Conservation (phyloP, 2,329 filamentous ascomycete species). For the Aureobasidium sp. region DNA sequence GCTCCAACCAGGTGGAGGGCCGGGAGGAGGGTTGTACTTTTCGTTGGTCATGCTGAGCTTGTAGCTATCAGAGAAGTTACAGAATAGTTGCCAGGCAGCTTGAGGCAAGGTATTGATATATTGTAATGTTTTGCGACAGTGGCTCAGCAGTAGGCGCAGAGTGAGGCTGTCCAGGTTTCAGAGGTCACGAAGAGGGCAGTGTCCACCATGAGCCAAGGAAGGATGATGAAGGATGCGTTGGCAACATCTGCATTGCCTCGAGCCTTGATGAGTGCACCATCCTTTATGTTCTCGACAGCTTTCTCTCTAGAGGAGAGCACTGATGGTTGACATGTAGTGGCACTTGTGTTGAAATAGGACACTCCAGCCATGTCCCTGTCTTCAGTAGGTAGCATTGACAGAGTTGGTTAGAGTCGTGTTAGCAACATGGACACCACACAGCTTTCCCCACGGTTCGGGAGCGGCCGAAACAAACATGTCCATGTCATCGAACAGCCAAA, state of each 20-base stretch:
- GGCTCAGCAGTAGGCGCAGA: slow-evolving; percentile 1
- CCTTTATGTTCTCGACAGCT: too few species aligned
- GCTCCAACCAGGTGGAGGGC: slow-evolving; percentile 25
- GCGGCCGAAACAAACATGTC: slow-evolving; percentile 1
- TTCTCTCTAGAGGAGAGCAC: neutral
- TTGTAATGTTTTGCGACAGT: neutral
- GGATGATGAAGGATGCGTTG: slow-evolving; percentile 8
- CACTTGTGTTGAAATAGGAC: neutral
- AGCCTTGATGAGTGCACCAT: neutral
- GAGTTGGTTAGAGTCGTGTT: neutral
- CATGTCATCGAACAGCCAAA: slow-evolving; percentile 12
- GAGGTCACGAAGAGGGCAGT: slow-evolving; percentile 1
- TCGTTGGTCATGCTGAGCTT: slow-evolving; percentile 18
- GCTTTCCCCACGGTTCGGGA: slow-evolving; percentile 1
- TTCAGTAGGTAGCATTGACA: neutral
- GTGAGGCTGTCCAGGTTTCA: slow-evolving; percentile 1
- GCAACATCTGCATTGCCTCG: neutral
- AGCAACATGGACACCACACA: neutral
- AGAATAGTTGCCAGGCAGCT: neutral
- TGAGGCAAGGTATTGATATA: neutral
- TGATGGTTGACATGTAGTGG: neutral
- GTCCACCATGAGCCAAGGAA: slow-evolving; percentile 7
- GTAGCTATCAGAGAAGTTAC: neutral
- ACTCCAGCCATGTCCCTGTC: neutral
- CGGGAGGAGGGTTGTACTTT: slow-evolving; percentile 27